Evolutionary conservation across 2,329 filamentous ascomycete genomes (phyloP).

Genomic region (Monosporascus ibericus): DNA sequence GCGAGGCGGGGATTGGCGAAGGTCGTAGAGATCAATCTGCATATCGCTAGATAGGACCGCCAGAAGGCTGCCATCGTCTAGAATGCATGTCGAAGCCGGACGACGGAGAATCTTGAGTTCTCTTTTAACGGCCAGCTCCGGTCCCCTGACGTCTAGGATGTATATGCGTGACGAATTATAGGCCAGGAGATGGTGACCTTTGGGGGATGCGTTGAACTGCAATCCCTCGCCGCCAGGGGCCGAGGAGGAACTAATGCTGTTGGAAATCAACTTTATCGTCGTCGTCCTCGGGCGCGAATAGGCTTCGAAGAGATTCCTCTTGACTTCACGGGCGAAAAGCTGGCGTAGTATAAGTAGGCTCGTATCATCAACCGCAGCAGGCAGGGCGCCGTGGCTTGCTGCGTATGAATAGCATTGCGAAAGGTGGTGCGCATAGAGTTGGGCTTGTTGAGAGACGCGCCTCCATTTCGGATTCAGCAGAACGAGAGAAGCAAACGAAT

Average conservation of each 20-base stretch:
- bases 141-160: constrained; percentile 61
- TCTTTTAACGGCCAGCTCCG: constrained; percentile 58
- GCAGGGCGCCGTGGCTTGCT: constrained; percentile 36
- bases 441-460: constrained; percentile 54
- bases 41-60: constrained; percentile 77
- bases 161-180: constrained; percentile 84
- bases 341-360: constrained; percentile 56
- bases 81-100: constrained; percentile 70
- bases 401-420: constrained; percentile 54
- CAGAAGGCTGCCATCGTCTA: constrained; percentile 69
- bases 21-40: constrained; percentile 79
- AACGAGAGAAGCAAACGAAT: constrained; percentile 60
- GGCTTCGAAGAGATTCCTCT: constrained; percentile 71
- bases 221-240: constrained; percentile 80
- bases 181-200: constrained; percentile 67
- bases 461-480: constrained; percentile 62
- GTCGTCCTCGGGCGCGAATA: constrained; percentile 66
- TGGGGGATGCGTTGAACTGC: constrained; percentile 73
- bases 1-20: constrained; percentile 58
- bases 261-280: constrained; percentile 73
- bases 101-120: constrained; percentile 75
- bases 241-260: constrained; percentile 76
- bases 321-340: constrained; percentile 63
- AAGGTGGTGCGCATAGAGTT: constrained; percentile 59
- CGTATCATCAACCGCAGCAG: constrained; percentile 34